A percentile compares a stretch with the other conserved stretches of the same genome.
phyloP scores from a whole-genome alignment of 805 yeast species.

The Suhomyces sp. region DNA sequence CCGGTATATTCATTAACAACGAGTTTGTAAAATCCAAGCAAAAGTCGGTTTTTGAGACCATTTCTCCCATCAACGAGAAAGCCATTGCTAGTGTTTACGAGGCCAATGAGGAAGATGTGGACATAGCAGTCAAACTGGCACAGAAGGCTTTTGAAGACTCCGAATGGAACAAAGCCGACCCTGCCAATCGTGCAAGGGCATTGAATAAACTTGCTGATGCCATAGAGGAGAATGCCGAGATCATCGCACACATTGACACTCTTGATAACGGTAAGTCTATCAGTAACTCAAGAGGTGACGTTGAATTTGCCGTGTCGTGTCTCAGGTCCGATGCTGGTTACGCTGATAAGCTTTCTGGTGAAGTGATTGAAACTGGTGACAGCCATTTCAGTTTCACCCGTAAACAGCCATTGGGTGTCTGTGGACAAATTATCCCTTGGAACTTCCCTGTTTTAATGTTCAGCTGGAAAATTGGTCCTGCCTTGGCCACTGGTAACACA shows the following conservation, averaged over 20 bases:
- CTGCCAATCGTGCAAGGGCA: slow-evolving; percentile 59
- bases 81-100: slow-evolving; percentile 65
- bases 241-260: slow-evolving; percentile 55
- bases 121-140: slow-evolving; percentile 83
- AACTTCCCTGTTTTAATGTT: slow-evolving; percentile 68
- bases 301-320: slow-evolving; percentile 43
- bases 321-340: slow-evolving; percentile 57
- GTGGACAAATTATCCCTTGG: slow-evolving; percentile 72
- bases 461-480: slow-evolving; percentile 82
- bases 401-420: slow-evolving; percentile 63
- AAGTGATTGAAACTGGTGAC: slow-evolving; percentile 39
- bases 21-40: slow-evolving; percentile 63
- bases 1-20: slow-evolving; percentile 85
- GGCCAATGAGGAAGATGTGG: slow-evolving; percentile 75
- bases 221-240: slow-evolving; percentile 50
- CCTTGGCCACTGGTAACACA: slow-evolving; percentile 74
- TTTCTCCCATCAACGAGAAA: slow-evolving; percentile 69
- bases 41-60: slow-evolving; percentile 55
- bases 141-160: slow-evolving; percentile 61
- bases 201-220: slow-evolving; percentile 73
- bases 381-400: slow-evolving; percentile 61
- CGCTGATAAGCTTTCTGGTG: slow-evolving; percentile 56
- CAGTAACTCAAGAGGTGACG: slow-evolving; percentile 47
- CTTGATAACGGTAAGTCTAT: slow-evolving; percentile 49
- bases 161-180: slow-evolving; percentile 66